Evolutionary conservation across 78 protist genomes (phyloP), one percentile per base, ranked within the genome.

Genomic region (Dictyostelium capitatum): DNA sequence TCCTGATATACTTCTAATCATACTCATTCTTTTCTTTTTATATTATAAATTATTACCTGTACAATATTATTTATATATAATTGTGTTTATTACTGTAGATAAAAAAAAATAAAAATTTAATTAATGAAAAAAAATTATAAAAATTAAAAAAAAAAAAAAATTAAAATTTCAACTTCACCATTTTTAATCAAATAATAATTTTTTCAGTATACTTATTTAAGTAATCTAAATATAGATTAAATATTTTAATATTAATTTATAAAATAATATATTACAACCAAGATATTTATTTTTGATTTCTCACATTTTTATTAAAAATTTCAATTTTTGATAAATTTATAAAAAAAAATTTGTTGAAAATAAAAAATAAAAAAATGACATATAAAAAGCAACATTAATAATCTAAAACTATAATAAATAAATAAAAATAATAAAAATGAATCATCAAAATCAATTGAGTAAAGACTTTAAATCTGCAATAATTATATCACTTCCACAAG

Each of bases 1-100:
- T 4, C 98, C 98, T 53, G 95, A 82, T 4, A 97, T 82, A 50
- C 96, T 81, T 25, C 89, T 91, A 96, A 97, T 95, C 75, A 97
- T 89, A 70, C 89, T 79, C 92, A 87, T 87, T 50, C n/a, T n/a
- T 30, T 30, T 59, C 23, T 59, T 23, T 8, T 54, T 17, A 19
- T 17, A 19, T 17, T 54, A 19, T 54, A 19, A 10, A 19, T 19
- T 17, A 10, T 54, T 54, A 3, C n/a, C n/a, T n/a, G n/a, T n/a
- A n/a, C n/a, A n/a, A n/a, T n/a, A n/a, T n/a, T n/a, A n/a, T n/a
- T n/a, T n/a, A n/a, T n/a, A n/a, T n/a, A n/a, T n/a, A n/a, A n/a
- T n/a, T n/a, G n/a, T n/a, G n/a, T n/a, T n/a, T n/a, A n/a, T 57
- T 11, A n/a, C 6, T 54, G 3, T 54, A 19, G 8, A 51, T 17